Evolutionary conservation across 345 rosid genomes (phyloP).

Genomic region (Trapa incisa): DNA sequence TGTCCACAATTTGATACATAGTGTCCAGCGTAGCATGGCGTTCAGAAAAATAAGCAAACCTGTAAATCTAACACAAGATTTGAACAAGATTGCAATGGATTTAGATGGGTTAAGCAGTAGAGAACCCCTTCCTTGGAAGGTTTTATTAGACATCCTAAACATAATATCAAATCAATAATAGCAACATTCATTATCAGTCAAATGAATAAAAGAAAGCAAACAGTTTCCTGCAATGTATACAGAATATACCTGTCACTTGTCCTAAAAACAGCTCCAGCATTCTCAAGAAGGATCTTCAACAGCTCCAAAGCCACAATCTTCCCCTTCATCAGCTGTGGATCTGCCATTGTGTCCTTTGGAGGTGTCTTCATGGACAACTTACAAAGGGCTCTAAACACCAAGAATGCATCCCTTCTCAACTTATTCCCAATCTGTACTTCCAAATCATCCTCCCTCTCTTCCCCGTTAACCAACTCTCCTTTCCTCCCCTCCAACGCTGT

Average conservation of each 20-base stretch:
- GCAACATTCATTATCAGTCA: background rate
- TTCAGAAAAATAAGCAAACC: too few relatives aligned
- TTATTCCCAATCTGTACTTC: slow-evolving; percentile 99
- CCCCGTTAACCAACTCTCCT: slow-evolving; percentile 92
- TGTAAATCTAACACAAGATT: too few relatives aligned
- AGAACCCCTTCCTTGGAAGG: too few relatives aligned
- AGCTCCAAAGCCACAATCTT: slow-evolving; percentile 95
- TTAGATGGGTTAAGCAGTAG: too few relatives aligned
- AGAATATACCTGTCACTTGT: slow-evolving; percentile 84
- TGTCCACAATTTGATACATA: background rate
- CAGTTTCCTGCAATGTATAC: background rate
- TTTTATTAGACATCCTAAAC: too few relatives aligned
- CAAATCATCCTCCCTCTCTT: slow-evolving; percentile 85
- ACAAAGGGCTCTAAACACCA: slow-evolving; percentile 98
- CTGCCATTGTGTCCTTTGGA: slow-evolving; percentile 78
- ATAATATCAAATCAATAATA: too few relatives aligned
- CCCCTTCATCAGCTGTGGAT: slow-evolving; percentile 92
- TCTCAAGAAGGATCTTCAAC: slow-evolving; percentile 92
- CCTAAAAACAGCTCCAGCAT: slow-evolving; percentile 97
- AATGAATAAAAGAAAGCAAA: background rate
- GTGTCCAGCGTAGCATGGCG: too few relatives aligned
- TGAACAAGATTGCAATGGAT: too few relatives aligned
- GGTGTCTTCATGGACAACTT: slow-evolving; percentile 98
- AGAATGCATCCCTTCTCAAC: slow-evolving; percentile 93
- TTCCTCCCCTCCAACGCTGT: slow-evolving; percentile 96